These are phyloP conservation scores for Pogostemon cablin DNA, from an alignment of 257 asterid genomes.

Conservation along the genomic window DNA sequence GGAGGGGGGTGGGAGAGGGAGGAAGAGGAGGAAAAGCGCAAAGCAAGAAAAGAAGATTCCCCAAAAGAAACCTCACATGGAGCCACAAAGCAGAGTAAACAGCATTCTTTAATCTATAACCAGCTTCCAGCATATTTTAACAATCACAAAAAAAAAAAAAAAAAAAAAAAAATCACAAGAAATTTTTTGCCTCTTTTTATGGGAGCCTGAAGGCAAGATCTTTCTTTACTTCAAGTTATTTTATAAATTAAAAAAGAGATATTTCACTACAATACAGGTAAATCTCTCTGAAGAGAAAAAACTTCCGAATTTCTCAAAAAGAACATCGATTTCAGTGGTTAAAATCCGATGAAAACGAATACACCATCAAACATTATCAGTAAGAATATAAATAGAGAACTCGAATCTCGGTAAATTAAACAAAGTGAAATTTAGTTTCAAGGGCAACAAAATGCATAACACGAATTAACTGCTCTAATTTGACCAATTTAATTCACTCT, in stretches of 20 bases:
- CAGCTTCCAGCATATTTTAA: slow-evolving; percentile 40
- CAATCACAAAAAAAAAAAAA: neutral
- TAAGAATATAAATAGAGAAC: slow-evolving; percentile 12
- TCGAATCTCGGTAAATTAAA: slow-evolving; percentile 2
- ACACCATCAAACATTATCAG: neutral
- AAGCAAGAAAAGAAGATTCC: slow-evolving; percentile 90
- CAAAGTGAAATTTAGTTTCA: slow-evolving; percentile 5
- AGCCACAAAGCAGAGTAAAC: slow-evolving; percentile 47
- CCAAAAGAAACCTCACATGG: slow-evolving; percentile 63
- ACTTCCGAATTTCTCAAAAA: neutral
- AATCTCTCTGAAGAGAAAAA: slow-evolving; percentile 1
- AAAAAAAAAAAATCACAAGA: neutral
- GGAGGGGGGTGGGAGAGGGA: neutral
- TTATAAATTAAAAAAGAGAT: neutral
- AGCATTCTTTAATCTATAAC: slow-evolving; percentile 38
- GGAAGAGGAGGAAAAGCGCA: slow-evolving; percentile 60
- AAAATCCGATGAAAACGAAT: neutral
- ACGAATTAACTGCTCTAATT: slow-evolving; percentile 7
- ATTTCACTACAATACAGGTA: neutral
- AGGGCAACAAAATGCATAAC: neutral
- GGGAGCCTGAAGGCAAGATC: slow-evolving; percentile 9
- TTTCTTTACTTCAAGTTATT: neutral
- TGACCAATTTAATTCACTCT: slow-evolving; percentile 22
- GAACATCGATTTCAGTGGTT: slow-evolving; percentile 10
- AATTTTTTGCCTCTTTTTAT: neutral